phyloP scores from a whole-genome alignment of 225 moss, liverwort and hornwort genomes.

The Bryoerythrophyllum caledonicum region DNA sequence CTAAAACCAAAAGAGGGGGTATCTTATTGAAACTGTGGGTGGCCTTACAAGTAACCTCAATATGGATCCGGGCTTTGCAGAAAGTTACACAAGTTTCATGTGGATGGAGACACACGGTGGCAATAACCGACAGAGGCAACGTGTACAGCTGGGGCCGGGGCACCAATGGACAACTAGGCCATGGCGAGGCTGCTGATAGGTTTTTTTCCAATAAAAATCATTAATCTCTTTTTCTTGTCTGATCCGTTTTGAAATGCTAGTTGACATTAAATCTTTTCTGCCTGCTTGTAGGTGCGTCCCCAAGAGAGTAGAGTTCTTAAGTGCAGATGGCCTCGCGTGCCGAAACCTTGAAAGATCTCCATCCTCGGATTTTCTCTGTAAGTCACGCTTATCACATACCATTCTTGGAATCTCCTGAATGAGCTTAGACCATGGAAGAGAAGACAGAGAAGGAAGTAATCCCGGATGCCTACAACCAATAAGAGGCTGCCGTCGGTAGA shows the following conservation, averaged over 20 bases:
- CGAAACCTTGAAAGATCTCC: constrained; percentile 49
- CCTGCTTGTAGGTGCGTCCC: constrained; percentile 36
- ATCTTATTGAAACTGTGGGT: too few relatives aligned
- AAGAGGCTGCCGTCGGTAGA: too few relatives aligned
- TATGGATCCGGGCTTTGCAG: constrained; percentile 25
- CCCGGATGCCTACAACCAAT: too few relatives aligned
- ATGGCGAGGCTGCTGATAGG: constrained; percentile 58
- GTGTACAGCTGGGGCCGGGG: constrained; percentile 69
- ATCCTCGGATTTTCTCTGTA: constrained; percentile 40
- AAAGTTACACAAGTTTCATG: constrained; percentile 49
- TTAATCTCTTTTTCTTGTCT: neutral
- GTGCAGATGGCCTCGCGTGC: constrained; percentile 60
- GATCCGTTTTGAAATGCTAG: neutral
- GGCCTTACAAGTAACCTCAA: too few relatives aligned
- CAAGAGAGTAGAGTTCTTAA: constrained; percentile 54
- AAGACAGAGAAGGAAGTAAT: too few relatives aligned
- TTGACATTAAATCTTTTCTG: neutral
- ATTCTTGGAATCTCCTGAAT: too few relatives aligned
- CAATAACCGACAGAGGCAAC: constrained; percentile 54
- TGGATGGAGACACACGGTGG: constrained; percentile 70
- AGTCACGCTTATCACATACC: neutral
- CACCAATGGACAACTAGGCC: constrained; percentile 64
- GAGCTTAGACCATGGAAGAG: too few relatives aligned
- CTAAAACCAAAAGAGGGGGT: too few relatives aligned
- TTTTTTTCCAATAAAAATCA: neutral